These are phyloP conservation scores for Serendipita vermifera DNA, from an alignment of 768 basidiomycete species.

Conservation along the genomic window DNA sequence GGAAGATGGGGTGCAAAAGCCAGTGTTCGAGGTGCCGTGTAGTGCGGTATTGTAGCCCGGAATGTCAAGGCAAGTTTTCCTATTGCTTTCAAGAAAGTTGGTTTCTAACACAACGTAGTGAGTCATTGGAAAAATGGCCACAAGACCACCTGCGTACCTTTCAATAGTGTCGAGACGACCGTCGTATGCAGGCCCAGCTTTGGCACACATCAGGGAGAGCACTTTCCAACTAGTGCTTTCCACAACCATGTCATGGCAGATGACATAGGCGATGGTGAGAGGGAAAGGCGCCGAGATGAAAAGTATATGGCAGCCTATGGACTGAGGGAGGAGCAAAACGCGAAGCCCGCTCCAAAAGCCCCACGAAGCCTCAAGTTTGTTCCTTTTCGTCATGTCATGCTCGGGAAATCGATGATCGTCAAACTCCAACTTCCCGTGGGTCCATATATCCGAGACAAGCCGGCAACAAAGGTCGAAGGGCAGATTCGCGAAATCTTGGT, in stretches of 20 bases:
- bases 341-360: too few species aligned
- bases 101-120: neutral
- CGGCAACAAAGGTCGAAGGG: too few species aligned
- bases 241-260: too few species aligned
- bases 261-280: too few species aligned
- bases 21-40: neutral
- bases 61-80: neutral
- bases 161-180: neutral
- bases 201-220: neutral
- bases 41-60: neutral
- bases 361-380: too few species aligned
- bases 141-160: neutral
- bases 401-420: neutral
- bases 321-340: too few species aligned
- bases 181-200: neutral
- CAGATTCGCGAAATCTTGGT: neutral
- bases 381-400: too few species aligned
- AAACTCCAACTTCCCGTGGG: neutral
- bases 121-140: neutral
- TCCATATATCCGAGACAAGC: neutral
- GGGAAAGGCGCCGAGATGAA: too few species aligned
- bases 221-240: too few species aligned
- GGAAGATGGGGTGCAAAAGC: neutral
- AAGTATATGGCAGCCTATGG: too few species aligned
- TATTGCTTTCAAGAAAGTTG: too few species aligned